Conservation (phyloP, 352 stramenopile genomes). For the Pythium pyrilobum region DNA sequence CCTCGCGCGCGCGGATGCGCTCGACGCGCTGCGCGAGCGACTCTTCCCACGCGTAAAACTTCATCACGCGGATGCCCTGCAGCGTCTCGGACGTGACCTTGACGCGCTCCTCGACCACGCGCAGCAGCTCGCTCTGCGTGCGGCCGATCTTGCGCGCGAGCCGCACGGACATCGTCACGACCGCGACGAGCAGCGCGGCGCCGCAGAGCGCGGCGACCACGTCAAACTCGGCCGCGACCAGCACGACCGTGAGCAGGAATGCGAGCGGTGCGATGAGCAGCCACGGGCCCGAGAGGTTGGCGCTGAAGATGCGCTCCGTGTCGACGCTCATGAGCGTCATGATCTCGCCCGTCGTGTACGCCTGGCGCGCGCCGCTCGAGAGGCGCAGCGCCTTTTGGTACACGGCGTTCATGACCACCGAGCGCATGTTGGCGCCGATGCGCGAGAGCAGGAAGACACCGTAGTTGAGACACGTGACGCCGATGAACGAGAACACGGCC, state of each 20-base stretch:
- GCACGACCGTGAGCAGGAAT: conserved; percentile 31
- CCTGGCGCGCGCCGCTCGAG: conserved; percentile 33
- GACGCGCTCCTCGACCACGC: conserved; percentile 45
- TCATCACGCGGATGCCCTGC: conserved; percentile 68
- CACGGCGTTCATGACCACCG: conserved; percentile 54
- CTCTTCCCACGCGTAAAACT: conserved; percentile 65
- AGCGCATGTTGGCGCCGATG: conserved; percentile 42
- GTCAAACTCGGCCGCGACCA: conserved; percentile 41
- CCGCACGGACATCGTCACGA: neutral
- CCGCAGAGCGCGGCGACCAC: conserved; percentile 6
- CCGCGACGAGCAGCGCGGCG: conserved; percentile 1
- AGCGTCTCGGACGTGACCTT: conserved; percentile 88
- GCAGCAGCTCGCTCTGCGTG: conserved; percentile 3
- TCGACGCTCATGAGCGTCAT: conserved; percentile 46
- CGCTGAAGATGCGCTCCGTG: conserved; percentile 46
- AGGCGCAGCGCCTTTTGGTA: conserved; percentile 54
- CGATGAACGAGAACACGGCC: conserved; percentile 27
- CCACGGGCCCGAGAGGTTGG: conserved; percentile 42
- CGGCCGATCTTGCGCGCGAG: neutral
- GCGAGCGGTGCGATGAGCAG: conserved; percentile 39
- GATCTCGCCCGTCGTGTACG: conserved; percentile 49
- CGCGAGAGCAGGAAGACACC: conserved; percentile 43
- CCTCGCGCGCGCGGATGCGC: conserved; percentile 18
- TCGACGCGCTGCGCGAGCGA: conserved; percentile 19
- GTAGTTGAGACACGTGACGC: conserved; percentile 41